A percentile compares a stretch with the other conserved stretches of the same genome.
phyloP scores from a whole-genome alignment of 2,329 filamentous ascomycete species.

The Talaromyces atroroseus region DNA sequence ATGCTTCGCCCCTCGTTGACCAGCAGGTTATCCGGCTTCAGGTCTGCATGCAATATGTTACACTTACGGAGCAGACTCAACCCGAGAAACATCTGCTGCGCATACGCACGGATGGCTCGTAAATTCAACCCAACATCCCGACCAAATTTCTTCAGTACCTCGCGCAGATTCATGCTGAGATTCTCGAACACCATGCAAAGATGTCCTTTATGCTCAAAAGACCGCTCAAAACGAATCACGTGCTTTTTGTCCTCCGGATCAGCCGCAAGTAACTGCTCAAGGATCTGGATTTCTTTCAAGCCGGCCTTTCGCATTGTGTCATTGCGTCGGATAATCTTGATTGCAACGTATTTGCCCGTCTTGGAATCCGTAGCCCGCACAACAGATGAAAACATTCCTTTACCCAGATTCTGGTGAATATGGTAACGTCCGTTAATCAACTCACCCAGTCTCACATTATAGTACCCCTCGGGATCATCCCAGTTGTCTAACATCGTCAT shows the following conservation, averaged over 20 bases:
- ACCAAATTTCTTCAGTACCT: constrained; percentile 92
- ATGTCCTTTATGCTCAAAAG: constrained; percentile 92
- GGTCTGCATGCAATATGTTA: constrained; percentile 88
- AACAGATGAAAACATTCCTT: constrained; percentile 96
- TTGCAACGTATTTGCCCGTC: constrained; percentile 72
- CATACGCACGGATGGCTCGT: constrained; percentile 78
- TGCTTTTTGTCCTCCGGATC: constrained; percentile 89
- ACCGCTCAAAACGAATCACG: constrained; percentile 77
- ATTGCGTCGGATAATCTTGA: constrained; percentile 98
- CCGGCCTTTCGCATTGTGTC: constrained; percentile 87
- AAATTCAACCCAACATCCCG: constrained; percentile 90
- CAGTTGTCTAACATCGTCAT: constrained; percentile 82
- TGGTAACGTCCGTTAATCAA: constrained; percentile 84
- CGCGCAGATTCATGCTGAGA: constrained; percentile 82
- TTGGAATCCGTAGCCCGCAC: constrained; percentile 76
- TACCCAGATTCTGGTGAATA: constrained; percentile 78
- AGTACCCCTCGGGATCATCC: constrained; percentile 94
- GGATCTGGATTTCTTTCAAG: constrained; percentile 87
- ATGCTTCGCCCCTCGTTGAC: constrained; percentile 78
- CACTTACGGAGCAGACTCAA: constrained; percentile 83
- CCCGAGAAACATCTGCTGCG: constrained; percentile 89
- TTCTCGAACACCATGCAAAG: constrained; percentile 97
- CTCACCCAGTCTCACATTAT: constrained; percentile 89
- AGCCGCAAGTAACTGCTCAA: constrained; percentile 77
- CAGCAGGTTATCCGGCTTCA: constrained; percentile 97